These are phyloP conservation scores for Candida khao-thaluensis DNA, from an alignment of 805 yeast genomes.

Conservation along the genomic window DNA sequence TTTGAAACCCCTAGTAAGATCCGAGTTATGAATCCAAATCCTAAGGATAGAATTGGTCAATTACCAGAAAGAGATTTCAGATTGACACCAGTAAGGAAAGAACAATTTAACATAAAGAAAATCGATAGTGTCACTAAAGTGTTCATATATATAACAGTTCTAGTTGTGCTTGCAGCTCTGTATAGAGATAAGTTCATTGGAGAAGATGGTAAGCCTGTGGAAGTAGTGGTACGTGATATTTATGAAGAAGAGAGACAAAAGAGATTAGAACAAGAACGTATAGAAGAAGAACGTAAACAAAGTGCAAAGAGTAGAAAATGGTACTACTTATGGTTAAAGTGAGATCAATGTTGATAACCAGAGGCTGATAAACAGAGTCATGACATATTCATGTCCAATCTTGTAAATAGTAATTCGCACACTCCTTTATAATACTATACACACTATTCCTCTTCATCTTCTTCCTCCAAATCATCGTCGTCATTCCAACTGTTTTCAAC, in stretches of 20 bases:
- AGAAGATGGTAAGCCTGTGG: slow-evolving; percentile 42
- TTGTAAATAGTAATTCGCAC: not conserved
- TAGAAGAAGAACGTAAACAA: slow-evolving; percentile 16
- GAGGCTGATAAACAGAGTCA: not conserved
- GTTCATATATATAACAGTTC: slow-evolving; percentile 47
- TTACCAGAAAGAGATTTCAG: slow-evolving; percentile 42
- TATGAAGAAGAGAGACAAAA: slow-evolving; percentile 31
- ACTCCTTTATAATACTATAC: no score
- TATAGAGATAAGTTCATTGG: slow-evolving; percentile 55
- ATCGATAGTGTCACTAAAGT: slow-evolving; percentile 59
- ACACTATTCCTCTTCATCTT: slow-evolving; percentile 29
- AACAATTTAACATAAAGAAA: slow-evolving; percentile 46
- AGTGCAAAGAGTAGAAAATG: slow-evolving; percentile 31
- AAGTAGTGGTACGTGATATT: slow-evolving; percentile 37
- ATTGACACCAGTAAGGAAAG: slow-evolving; percentile 43
- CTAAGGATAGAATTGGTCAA: slow-evolving; percentile 26
- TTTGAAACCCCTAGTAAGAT: slow-evolving; percentile 28
- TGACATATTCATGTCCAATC: no score
- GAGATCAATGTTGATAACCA: slow-evolving; percentile 4
- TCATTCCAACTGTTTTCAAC: slow-evolving; percentile 95
- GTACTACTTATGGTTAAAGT: slow-evolving; percentile 54
- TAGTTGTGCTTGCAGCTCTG: slow-evolving; percentile 51
- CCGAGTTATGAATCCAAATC: slow-evolving; percentile 23
- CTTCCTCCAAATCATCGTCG: slow-evolving; percentile 56
- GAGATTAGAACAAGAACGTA: slow-evolving; percentile 16